A percentile compares a stretch with the other conserved stretches of the same genome.
phyloP scores from a whole-genome alignment of 1,284 basidiomycete species.

The Melanopsichium pennsylvanicum region DNA sequence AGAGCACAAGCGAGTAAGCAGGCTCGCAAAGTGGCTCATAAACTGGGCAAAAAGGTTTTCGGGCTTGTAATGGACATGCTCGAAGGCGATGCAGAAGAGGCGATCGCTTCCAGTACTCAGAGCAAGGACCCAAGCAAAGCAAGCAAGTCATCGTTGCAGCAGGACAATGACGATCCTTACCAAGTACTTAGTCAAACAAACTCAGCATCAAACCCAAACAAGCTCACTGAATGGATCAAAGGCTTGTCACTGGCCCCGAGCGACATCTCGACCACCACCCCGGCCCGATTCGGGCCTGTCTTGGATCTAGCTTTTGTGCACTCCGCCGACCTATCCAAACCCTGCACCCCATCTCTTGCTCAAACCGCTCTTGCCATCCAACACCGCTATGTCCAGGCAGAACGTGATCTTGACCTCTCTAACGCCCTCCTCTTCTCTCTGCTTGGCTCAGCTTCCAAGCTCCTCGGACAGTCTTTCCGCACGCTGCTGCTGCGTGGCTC shows the following conservation, averaged over 20 bases:
- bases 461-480: slow-evolving; percentile 56
- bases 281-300: slow-evolving; percentile 30
- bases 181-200: neutral
- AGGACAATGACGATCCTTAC: neutral
- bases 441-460: slow-evolving; percentile 32
- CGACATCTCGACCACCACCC: slow-evolving; percentile 10
- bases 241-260: slow-evolving; percentile 19
- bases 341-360: neutral
- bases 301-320: slow-evolving; percentile 46
- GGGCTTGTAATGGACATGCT: slow-evolving; percentile 37
- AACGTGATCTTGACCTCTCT: slow-evolving; percentile 8
- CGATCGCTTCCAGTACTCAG: neutral
- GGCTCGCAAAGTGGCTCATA: slow-evolving; percentile 45
- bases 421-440: slow-evolving; percentile 45
- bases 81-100: slow-evolving; percentile 47
- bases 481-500: slow-evolving; percentile 42
- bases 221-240: slow-evolving; percentile 25
- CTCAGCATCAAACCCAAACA: neutral
- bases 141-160: neutral
- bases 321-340: slow-evolving; percentile 21
- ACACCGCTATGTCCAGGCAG: slow-evolving; percentile 8
- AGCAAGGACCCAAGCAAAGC: neutral
- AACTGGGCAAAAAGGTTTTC: slow-evolving; percentile 35
- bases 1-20: slow-evolving; percentile 18
- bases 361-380: slow-evolving; percentile 1